A percentile compares a stretch with the other conserved stretches of the same genome.
Evolutionary conservation across 192 early-diverging fungal genomes (phyloP).

Genomic region (Jimgerdemannia flammicorona): DNA sequence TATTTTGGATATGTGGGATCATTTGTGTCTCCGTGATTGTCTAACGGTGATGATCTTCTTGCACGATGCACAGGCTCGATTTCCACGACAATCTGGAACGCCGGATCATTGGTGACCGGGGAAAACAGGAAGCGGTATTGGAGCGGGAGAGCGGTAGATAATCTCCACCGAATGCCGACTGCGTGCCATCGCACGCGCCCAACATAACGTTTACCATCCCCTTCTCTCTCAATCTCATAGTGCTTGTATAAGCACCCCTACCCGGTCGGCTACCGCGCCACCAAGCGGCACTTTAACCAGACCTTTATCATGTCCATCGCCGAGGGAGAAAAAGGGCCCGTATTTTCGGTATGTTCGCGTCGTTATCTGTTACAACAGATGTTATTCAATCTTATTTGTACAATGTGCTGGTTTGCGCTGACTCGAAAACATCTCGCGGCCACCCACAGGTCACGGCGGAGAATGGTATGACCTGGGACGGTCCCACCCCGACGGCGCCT

Average conservation of each 20-base stretch:
- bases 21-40: background rate
- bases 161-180: no score
- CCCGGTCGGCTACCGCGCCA: slow-evolving; percentile 45
- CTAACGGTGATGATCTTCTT: background rate
- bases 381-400: no score
- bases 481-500: slow-evolving; percentile 45
- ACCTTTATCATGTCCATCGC: slow-evolving; percentile 46
- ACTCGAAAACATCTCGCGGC: no score
- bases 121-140: slow-evolving; percentile 37
- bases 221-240: slow-evolving; percentile 9
- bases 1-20: background rate
- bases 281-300: slow-evolving; percentile 45
- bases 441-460: slow-evolving; percentile 30
- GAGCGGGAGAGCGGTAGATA: slow-evolving; percentile 42
- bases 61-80: slow-evolving; percentile 30
- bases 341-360: slow-evolving; percentile 32
- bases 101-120: slow-evolving; percentile 37
- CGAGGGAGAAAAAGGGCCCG: slow-evolving; percentile 32
- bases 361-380: no score
- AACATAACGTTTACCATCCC: background rate
- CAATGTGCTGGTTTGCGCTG: no score
- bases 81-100: slow-evolving; percentile 48
- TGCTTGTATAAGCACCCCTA: slow-evolving; percentile 48
- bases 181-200: background rate
- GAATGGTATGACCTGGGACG: slow-evolving; percentile 30